Evolutionary conservation across 345 rosid species (phyloP).

Genomic region (Iberis pinnata): DNA sequence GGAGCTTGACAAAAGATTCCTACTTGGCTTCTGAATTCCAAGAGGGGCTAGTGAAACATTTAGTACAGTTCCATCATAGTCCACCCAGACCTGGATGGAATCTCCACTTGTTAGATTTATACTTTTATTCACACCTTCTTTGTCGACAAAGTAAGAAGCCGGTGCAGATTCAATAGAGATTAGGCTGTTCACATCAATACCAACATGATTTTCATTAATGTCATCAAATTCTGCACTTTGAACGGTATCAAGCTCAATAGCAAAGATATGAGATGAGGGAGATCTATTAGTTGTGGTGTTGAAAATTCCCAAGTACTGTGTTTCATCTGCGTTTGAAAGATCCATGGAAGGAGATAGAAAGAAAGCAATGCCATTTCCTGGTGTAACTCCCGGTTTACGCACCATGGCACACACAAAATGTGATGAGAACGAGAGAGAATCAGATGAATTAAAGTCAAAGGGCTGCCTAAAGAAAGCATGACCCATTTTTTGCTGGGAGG

Average conservation of each 20-base stretch:
- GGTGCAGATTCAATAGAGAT: slow-evolving; percentile 32
- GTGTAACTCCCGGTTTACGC: slow-evolving; percentile 21
- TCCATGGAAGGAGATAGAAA: slow-evolving; percentile 33
- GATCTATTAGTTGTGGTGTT: slow-evolving; percentile 30
- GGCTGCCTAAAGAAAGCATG: slow-evolving; percentile 48
- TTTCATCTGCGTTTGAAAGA: slow-evolving; percentile 20
- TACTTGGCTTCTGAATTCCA: slow-evolving; percentile 28
- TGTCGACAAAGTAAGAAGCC: slow-evolving; percentile 34
- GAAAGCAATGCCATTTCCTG: slow-evolving; percentile 45
- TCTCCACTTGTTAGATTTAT: slow-evolving; percentile 38
- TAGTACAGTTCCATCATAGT: slow-evolving; percentile 40
- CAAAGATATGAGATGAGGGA: slow-evolving; percentile 41
- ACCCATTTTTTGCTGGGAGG: slow-evolving; percentile 30
- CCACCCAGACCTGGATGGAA: slow-evolving; percentile 46
- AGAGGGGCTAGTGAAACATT: slow-evolving; percentile 44
- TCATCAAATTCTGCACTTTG: slow-evolving; percentile 42
- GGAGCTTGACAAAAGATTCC: slow-evolving; percentile 39
- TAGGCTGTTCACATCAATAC: slow-evolving; percentile 45
- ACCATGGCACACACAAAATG: slow-evolving; percentile 41
- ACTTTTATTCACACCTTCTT: slow-evolving; percentile 14
- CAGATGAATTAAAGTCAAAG: slow-evolving; percentile 31
- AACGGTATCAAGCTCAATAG: slow-evolving; percentile 58
- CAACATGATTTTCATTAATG: slow-evolving; percentile 46
- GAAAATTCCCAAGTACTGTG: slow-evolving; percentile 45
- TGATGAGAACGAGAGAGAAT: slow-evolving; percentile 35